A percentile compares a stretch with the other conserved stretches of the same genome.
Evolutionary conservation across 805 yeast species (phyloP).

Genomic region (Candida berthetii): DNA sequence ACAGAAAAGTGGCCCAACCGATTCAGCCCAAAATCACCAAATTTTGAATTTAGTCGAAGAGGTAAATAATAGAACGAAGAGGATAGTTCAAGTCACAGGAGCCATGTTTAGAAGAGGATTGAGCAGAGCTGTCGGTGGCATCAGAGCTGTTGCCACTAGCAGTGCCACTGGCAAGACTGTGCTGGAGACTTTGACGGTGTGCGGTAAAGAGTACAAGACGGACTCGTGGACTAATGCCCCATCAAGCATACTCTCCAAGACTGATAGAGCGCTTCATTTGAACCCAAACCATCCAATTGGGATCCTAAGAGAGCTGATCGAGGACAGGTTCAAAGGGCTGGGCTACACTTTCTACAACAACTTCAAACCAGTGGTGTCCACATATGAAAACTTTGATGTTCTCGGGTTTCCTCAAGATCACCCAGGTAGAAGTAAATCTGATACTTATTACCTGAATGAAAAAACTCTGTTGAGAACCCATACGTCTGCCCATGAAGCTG

Average conservation of each 20-base stretch:
- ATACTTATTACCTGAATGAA: slow-evolving; percentile 84
- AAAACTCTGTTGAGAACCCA: slow-evolving; percentile 78
- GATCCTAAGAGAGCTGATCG: slow-evolving; percentile 70
- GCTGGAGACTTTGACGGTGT: slow-evolving; percentile 22
- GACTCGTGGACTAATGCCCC: slow-evolving; percentile 89
- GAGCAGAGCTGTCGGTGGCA: background rate
- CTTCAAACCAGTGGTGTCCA: slow-evolving; percentile 79
- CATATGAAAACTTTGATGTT: slow-evolving; percentile 82
- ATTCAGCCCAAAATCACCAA: background rate
- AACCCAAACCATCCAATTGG: slow-evolving; percentile 85
- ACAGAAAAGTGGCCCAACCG: too few species aligned
- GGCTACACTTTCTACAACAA: slow-evolving; percentile 78
- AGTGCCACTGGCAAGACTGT: background rate
- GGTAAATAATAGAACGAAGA: too few species aligned
- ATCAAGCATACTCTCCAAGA: slow-evolving; percentile 57
- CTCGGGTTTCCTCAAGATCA: slow-evolving; percentile 89
- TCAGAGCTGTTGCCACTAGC: background rate
- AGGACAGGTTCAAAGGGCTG: slow-evolving; percentile 52
- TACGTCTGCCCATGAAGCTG: slow-evolving; percentile 94
- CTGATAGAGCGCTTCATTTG: slow-evolving; percentile 69
- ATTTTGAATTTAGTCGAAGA: background rate
- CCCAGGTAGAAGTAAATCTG: slow-evolving; percentile 89
- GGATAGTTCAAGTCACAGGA: background rate
- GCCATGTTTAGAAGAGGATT: background rate
- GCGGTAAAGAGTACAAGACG: slow-evolving; percentile 45